Evolutionary conservation across 2,329 filamentous ascomycete species (phyloP).

Genomic region (Botrytis galanthina): DNA sequence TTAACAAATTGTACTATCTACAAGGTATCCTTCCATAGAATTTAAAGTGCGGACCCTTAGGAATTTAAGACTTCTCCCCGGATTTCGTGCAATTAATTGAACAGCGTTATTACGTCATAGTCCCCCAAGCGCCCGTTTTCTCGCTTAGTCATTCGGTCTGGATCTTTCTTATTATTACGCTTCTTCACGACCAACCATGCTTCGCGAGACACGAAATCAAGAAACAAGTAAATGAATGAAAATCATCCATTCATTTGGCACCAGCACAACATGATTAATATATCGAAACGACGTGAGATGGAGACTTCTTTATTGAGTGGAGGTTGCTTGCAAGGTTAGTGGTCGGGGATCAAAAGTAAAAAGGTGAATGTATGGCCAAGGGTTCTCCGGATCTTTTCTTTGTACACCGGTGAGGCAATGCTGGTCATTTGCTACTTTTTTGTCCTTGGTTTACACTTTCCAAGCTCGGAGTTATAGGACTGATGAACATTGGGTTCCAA

Average conservation of each 20-base stretch:
- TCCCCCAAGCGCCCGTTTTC: neutral
- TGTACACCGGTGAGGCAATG: neutral
- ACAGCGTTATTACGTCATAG: neutral
- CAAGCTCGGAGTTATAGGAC: neutral
- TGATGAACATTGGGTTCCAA: neutral
- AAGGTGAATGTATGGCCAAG: neutral
- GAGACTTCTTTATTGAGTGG: neutral
- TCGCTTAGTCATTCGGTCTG: neutral
- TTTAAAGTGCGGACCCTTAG: neutral
- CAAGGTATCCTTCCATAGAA: neutral
- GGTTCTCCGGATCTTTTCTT: neutral
- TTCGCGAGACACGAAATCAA: neutral
- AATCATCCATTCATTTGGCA: neutral
- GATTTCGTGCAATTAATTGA: neutral
- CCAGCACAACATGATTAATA: neutral
- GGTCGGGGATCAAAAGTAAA: neutral
- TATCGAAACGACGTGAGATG: neutral
- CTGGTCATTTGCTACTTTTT: neutral
- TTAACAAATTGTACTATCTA: constrained; percentile 3
- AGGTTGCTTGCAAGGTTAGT: neutral
- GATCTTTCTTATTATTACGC: neutral
- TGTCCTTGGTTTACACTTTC: neutral
- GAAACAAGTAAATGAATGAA: neutral
- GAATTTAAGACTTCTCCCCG: neutral
- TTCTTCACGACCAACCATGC: neutral